A percentile compares a stretch with the other conserved stretches of the same genome.
Conservation (phyloP, 805 yeast genomes). For the Isabelozyma heimii region DNA sequence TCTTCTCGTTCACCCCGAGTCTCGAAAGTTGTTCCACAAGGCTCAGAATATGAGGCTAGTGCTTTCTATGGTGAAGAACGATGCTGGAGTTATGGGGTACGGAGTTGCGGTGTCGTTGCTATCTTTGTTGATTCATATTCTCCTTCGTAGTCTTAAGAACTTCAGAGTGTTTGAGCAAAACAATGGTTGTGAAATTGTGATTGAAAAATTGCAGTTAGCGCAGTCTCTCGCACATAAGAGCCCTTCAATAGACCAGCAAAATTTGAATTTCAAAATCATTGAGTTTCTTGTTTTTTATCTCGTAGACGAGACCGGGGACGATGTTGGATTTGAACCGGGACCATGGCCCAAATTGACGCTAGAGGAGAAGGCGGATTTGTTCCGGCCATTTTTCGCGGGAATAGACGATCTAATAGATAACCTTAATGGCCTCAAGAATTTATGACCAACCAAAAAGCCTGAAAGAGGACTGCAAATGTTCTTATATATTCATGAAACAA, state of each 20-base stretch:
- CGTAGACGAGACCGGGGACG: conserved; percentile 47
- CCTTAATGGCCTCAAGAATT: conserved; percentile 28
- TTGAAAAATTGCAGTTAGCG: conserved; percentile 34
- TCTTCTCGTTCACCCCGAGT: conserved; percentile 54
- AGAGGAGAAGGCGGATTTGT: conserved; percentile 32
- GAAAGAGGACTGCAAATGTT: too few relatives aligned
- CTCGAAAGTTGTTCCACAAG: conserved; percentile 48
- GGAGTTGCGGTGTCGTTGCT: conserved; percentile 35
- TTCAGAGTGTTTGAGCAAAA: conserved; percentile 57
- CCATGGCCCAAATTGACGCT: neutral
- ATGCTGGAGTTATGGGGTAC: conserved; percentile 1
- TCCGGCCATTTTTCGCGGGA: conserved; percentile 37
- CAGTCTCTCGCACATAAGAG: conserved; percentile 4
- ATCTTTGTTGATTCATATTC: conserved; percentile 54
- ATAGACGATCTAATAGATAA: conserved; percentile 37
- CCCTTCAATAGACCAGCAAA: conserved; percentile 31
- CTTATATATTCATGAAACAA: too few relatives aligned
- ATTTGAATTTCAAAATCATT: conserved; percentile 58
- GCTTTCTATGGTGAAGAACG: conserved; percentile 5
- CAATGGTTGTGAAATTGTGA: conserved; percentile 53
- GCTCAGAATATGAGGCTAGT: conserved; percentile 37
- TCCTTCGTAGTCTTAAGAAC: conserved; percentile 56
- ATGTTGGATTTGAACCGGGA: conserved; percentile 4
- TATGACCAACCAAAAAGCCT: conserved; percentile 2
- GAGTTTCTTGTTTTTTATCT: conserved; percentile 71